Evolutionary conservation across 768 basidiomycete species (phyloP), one percentile per base, ranked within the genome.

Genomic region (Russula griseocarnosa): DNA sequence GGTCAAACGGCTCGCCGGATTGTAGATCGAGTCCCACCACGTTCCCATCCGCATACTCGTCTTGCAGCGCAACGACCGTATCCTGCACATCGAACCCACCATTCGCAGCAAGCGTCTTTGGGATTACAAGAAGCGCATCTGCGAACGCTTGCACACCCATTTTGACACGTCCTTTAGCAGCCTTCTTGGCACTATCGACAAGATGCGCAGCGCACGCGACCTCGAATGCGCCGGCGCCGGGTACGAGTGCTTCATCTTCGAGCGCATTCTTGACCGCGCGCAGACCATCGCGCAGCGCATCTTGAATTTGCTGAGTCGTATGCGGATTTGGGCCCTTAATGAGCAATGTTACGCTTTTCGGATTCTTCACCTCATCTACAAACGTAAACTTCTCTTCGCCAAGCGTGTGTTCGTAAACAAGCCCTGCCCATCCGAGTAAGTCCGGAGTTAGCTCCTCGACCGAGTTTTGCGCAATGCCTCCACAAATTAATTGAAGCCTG

Each of bases 361-460:
- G 96, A 65, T 88, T 85, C 76, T 89, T 92, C 75, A 98, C 96
- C 67, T 99, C 92, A 76, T 98, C 97, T 60, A 99, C 80, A 73
- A 98, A 98, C 0, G 97, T 99, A 76, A 83, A 99, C 73, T 98
- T 99, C 73, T 99, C 97, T 78, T 99, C 97, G 68, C 97, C 97
- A 36, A 99, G 84, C 22, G 95, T 98, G 76, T 98, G 94, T 77
- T 99, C 97, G 78, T 99, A 99, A 34, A 99, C 94, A 66, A 98
- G 86, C 10, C 97, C 97, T 47, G 97, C 97, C 90, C 92, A 97
- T 36, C 97, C 97, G 55, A 99, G 86, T 38, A 93, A 82, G 58
- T 89, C 88, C 16, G 96, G 94, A 2, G 85, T 86, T 55, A 99
- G 82, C 73, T 99, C 96, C 69, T 99, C 97, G 16, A 98, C 94